These are phyloP conservation scores for Aspergillus eucalypticola DNA, from an alignment of 2,329 filamentous ascomycete species.

Conservation along the genomic window DNA sequence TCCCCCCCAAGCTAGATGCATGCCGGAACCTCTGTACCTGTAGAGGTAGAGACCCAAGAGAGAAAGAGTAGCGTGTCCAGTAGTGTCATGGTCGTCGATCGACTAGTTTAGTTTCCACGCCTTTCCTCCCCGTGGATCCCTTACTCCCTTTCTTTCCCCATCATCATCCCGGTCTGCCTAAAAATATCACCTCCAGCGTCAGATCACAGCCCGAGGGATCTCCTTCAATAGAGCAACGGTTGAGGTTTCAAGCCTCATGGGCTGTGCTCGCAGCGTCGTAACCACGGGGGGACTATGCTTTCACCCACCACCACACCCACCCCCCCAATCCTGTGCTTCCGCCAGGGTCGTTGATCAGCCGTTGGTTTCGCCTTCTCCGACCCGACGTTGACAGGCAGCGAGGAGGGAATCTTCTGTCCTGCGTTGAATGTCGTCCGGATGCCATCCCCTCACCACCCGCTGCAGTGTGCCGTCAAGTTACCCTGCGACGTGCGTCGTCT, in stretches of 20 bases:
- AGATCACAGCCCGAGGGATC: not conserved
- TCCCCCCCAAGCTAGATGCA: too few species aligned
- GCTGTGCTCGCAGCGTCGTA: not conserved
- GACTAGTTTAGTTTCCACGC: not conserved
- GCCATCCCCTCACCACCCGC: not conserved
- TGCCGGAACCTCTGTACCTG: too few species aligned
- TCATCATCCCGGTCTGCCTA: not conserved
- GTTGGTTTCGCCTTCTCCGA: not conserved
- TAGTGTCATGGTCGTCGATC: not conserved
- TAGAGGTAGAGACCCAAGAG: too few species aligned
- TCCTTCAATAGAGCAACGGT: not conserved
- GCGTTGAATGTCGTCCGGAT: not conserved
- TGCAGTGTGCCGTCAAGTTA: slow-evolving; percentile 6
- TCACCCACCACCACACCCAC: not conserved
- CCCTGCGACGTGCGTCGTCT: slow-evolving; percentile 8
- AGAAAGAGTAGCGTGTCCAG: not conserved
- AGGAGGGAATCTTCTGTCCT: not conserved
- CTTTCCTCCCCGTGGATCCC: not conserved
- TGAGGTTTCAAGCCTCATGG: not conserved
- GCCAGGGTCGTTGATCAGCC: not conserved
- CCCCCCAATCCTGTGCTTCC: not conserved
- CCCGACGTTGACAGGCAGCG: slow-evolving; percentile 2
- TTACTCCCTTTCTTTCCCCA: not conserved
- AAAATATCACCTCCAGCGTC: not conserved
- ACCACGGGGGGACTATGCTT: not conserved